These are phyloP conservation scores for Sugiyamaella lignohabitans DNA, from an alignment of 805 yeast species.

Conservation along the genomic window DNA sequence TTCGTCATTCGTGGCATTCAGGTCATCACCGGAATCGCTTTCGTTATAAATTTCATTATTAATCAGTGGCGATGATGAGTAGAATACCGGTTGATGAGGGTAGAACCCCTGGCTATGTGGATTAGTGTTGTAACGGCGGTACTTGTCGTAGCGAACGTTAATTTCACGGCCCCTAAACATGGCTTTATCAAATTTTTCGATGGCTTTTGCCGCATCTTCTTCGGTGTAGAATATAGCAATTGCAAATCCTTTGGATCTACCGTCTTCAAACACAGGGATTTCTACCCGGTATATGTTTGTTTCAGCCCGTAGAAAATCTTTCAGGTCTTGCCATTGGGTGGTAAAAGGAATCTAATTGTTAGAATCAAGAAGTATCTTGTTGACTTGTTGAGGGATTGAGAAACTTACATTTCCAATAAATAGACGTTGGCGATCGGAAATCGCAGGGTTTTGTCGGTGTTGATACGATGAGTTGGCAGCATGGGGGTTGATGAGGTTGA, in stretches of 20 bases:
- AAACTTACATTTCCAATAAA: conserved; percentile 29
- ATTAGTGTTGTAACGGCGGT: conserved; percentile 24
- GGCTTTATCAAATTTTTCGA: conserved; percentile 44
- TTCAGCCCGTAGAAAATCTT: conserved; percentile 24
- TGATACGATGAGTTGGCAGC: neutral
- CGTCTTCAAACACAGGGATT: conserved; percentile 35
- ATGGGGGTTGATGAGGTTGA: neutral
- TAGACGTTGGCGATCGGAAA: conserved; percentile 23
- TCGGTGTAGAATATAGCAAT: conserved; percentile 47
- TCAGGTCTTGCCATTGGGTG: conserved; percentile 30
- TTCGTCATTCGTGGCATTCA: neutral
- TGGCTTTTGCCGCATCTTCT: conserved; percentile 44
- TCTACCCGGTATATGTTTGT: conserved; percentile 32
- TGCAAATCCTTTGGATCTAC: conserved; percentile 55
- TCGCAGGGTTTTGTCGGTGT: neutral
- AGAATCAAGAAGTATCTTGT: no score
- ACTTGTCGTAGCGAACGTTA: conserved; percentile 55
- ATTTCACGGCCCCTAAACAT: conserved; percentile 55
- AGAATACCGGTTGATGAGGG: neutral
- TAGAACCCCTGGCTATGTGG: neutral
- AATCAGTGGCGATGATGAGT: neutral
- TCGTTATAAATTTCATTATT: neutral
- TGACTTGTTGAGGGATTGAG: neutral
- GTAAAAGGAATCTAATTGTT: conserved; percentile 24
- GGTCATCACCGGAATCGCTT: neutral